These are phyloP conservation scores for Pythium sukuiense DNA, from an alignment of 352 stramenopile genomes.

Conservation along the genomic window DNA sequence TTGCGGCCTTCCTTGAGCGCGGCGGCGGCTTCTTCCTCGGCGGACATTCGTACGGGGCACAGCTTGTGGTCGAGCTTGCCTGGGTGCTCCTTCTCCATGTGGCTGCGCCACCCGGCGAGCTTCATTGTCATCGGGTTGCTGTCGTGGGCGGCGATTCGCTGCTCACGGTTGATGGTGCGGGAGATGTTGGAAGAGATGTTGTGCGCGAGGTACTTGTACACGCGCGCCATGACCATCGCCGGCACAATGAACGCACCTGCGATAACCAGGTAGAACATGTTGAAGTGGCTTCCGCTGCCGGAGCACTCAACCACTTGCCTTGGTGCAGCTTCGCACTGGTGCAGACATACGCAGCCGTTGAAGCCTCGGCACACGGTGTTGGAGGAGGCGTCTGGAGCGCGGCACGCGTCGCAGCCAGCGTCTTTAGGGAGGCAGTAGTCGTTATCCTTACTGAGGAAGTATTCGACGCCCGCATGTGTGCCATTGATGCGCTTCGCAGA, in stretches of 20 bases:
- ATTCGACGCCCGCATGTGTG: constrained; percentile 17
- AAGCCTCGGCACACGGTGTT: constrained; percentile 25
- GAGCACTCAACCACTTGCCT: background rate
- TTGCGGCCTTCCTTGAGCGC: constrained; percentile 1
- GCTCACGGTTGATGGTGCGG: background rate
- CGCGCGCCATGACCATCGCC: constrained; percentile 5
- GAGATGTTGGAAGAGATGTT: background rate
- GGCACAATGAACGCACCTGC: background rate
- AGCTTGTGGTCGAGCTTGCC: constrained; percentile 29
- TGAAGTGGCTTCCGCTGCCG: background rate
- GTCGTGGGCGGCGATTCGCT: background rate
- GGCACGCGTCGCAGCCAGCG: constrained; percentile 26
- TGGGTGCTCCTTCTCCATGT: constrained; percentile 23
- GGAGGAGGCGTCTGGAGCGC: background rate
- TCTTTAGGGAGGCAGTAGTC: constrained; percentile 35
- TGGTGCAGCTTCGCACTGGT: constrained; percentile 27
- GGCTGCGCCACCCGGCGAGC: constrained; percentile 35
- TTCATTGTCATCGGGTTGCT: constrained; percentile 30
- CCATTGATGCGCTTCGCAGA: constrained; percentile 19
- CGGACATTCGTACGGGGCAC: constrained; percentile 17
- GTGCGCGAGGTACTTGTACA: background rate
- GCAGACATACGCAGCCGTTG: constrained; percentile 29
- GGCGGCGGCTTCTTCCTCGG: background rate
- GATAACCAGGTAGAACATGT: constrained; percentile 4
- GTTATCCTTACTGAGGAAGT: constrained; percentile 23